Evolutionary conservation across 2,329 filamentous ascomycete genomes (phyloP).

Genomic region (Metarhizium guizhouense): DNA sequence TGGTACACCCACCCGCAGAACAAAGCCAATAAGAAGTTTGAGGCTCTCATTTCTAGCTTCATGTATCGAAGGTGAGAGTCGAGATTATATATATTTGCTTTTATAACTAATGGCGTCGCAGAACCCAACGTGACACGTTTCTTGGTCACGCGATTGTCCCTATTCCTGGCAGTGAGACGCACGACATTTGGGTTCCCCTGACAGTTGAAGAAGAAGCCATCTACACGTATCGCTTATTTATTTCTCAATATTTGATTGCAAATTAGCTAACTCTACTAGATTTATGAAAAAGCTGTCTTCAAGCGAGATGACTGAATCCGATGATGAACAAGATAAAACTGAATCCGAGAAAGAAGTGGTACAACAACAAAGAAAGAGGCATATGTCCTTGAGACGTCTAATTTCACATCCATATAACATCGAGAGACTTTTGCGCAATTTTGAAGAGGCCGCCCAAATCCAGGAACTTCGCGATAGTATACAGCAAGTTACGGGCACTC

Average conservation of each 20-base stretch:
- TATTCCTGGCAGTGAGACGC: constrained; percentile 10
- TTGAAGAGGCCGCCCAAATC: not conserved
- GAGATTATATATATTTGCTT: not conserved
- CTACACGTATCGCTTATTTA: constrained; percentile 12
- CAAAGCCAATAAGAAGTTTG: constrained; percentile 10
- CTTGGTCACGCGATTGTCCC: constrained; percentile 16
- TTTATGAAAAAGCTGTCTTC: not conserved
- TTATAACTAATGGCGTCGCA: constrained; percentile 4
- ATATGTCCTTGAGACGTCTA: not conserved
- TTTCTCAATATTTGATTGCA: not conserved
- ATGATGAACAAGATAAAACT: not conserved
- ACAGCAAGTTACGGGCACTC: not conserved
- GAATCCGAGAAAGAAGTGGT: not conserved
- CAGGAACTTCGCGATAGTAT: not conserved
- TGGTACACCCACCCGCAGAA: constrained; percentile 1
- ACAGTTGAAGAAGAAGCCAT: constrained; percentile 17
- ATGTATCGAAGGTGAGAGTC: constrained; percentile 20
- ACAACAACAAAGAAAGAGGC: not conserved
- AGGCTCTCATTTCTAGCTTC: constrained; percentile 11
- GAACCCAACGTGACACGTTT: constrained; percentile 19
- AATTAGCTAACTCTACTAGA: not conserved
- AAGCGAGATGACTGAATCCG: not conserved
- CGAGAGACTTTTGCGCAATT: constrained; percentile 15
- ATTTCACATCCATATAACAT: constrained; percentile 20
- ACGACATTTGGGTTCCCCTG: constrained; percentile 15